Evolutionary conservation across 768 basidiomycete species (phyloP).

Genomic region (Pulveroboletus sp.): DNA sequence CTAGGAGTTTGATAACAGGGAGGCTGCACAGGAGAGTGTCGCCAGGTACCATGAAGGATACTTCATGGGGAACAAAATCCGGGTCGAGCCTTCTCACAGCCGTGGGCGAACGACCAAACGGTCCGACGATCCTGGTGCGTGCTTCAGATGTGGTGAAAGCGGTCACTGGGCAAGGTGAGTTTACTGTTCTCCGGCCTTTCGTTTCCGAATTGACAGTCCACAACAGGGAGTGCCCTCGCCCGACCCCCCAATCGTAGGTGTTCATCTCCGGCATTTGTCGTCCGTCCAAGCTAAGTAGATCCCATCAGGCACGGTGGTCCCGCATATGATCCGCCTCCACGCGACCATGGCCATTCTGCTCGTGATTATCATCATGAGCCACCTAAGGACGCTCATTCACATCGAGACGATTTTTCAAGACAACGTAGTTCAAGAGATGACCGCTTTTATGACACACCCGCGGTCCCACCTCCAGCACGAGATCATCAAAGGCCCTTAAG

Average conservation of each 20-base stretch:
- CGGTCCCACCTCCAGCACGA: slow-evolving; percentile 37
- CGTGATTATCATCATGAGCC: slow-evolving; percentile 48
- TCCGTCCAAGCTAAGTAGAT: slow-evolving; percentile 2
- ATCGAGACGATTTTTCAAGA: slow-evolving; percentile 54
- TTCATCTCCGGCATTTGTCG: not conserved
- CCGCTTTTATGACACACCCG: slow-evolving; percentile 52
- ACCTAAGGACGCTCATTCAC: slow-evolving; percentile 35
- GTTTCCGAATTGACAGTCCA: slow-evolving; percentile 2
- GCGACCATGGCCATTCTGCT: slow-evolving; percentile 51
- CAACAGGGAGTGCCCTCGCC: slow-evolving; percentile 67
- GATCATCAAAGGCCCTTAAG: slow-evolving; percentile 37
- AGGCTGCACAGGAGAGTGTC: slow-evolving; percentile 83
- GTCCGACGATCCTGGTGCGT: slow-evolving; percentile 80
- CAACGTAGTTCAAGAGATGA: slow-evolving; percentile 44
- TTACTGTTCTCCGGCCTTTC: not conserved
- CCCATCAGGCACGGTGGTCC: slow-evolving; percentile 35
- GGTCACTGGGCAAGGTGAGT: slow-evolving; percentile 88
- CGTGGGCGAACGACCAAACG: slow-evolving; percentile 79
- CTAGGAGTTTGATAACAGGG: slow-evolving; percentile 78
- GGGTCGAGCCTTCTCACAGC: slow-evolving; percentile 81
- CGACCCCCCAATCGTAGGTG: slow-evolving; percentile 46
- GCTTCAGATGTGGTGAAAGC: slow-evolving; percentile 80
- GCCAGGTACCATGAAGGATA: slow-evolving; percentile 84
- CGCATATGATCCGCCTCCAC: slow-evolving; percentile 46
- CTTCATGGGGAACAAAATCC: slow-evolving; percentile 91